Conservation (phyloP, 1,139 yeast genomes). For the Hemisphaericaspora lyxosophila region DNA sequence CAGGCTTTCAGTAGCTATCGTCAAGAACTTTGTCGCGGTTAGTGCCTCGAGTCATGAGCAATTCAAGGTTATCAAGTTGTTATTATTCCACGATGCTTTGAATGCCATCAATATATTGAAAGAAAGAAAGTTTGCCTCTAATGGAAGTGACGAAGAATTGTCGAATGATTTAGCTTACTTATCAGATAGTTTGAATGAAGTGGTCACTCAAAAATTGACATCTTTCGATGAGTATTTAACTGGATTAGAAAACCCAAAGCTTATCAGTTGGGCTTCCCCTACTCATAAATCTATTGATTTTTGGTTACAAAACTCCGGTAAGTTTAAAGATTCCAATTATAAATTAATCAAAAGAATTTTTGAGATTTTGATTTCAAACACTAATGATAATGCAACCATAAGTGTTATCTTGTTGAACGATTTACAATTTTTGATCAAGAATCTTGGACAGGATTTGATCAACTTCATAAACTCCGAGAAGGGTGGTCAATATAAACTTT, state of each 20-base stretch:
- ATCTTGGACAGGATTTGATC: conserved; percentile 62
- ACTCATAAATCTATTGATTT: conserved; percentile 86
- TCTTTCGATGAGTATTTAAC: conserved; percentile 91
- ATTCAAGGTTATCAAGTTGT: conserved; percentile 60
- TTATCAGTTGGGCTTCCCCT: conserved; percentile 83
- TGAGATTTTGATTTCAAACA: conserved; percentile 31
- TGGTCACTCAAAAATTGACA: conserved; percentile 70
- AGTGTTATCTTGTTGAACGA: conserved; percentile 56
- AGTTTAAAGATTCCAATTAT: conserved; percentile 78
- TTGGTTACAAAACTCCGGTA: conserved; percentile 79
- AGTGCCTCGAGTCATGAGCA: conserved; percentile 30
- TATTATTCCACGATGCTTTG: conserved; percentile 76
- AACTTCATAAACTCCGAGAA: conserved; percentile 69
- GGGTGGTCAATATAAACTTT: conserved; percentile 54
- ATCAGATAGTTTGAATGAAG: conserved; percentile 60
- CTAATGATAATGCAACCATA: conserved; percentile 23
- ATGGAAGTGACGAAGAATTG: conserved; percentile 77
- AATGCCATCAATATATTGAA: conserved; percentile 65
- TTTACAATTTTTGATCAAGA: conserved; percentile 43
- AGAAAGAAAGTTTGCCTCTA: conserved; percentile 82
- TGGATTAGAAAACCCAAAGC: conserved; percentile 76
- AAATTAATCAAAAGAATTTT: conserved; percentile 59
- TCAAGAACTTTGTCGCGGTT: conserved; percentile 57
- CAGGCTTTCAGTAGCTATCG: conserved; percentile 72
- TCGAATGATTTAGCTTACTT: conserved; percentile 66